Base-by-base conservation (phyloP, 192 early-diverging fungal species). In the Kickxella alabastrina region DNA sequence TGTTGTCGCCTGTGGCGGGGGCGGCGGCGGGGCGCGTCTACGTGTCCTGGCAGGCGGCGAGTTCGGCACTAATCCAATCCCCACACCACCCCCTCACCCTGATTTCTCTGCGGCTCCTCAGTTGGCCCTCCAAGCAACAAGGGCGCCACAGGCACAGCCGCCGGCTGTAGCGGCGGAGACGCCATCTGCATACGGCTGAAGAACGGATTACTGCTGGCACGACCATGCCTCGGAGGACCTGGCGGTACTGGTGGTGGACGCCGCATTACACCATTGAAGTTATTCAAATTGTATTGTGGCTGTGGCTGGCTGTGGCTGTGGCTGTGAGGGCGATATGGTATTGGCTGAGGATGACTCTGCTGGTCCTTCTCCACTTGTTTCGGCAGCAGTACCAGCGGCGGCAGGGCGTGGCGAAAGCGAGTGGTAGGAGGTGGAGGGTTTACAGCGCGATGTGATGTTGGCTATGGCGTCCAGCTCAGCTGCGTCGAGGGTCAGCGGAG, bases 381-480 rank as follows among this genome's bases (percentile, higher is more conserved):
- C 10, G 13, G 49, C 23, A 25, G 35, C 6, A 29, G 31, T 10
- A 29, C 32, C 15, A 17, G 10, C 9, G 46, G 4, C 28, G 12
- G 6, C 26, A 13, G 47, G 22, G 1, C 46, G 28, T 41, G 39
- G 21, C 5, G 15, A 3, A 0, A 24, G 18, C 27, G 35, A 35
- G 43, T 46, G 44, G n/a, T n/a, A n/a, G n/a, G n/a, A n/a, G n/a
- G n/a, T n/a, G n/a, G n/a, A n/a, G n/a, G n/a, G n/a, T n/a, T n/a
- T n/a, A n/a, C n/a, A n/a, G 0, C 52, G 35, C 7, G 43, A 32
- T 19, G 25, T 41, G 26, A 66, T 42, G 23, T 28, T 66, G 41
- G 70, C 70, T 12, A 74, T 74, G 3, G 59, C 63, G 23, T 74
- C 70, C 7, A 74, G 59, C 48, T 74, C 70, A 34, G 17, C 24